A percentile compares a stretch with the other conserved stretches of the same genome.
phyloP scores from a whole-genome alignment of 2,329 filamentous ascomycete species.

The Ophiostoma tasmaniense region DNA sequence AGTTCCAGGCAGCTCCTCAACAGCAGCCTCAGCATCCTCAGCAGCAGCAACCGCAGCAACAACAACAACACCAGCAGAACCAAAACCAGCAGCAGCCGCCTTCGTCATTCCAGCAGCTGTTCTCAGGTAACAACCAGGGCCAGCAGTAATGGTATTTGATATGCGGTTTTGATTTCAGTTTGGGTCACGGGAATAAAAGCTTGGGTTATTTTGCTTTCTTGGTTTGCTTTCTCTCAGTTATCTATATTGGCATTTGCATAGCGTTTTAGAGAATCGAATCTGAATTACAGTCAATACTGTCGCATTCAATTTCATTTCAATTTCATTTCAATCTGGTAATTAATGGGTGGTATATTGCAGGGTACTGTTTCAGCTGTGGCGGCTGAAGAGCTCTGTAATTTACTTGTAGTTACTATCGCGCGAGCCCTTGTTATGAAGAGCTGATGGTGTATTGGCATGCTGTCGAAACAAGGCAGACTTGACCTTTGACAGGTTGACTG shows the following conservation, averaged over 20 bases:
- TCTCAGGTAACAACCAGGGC: constrained; percentile 12
- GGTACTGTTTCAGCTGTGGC: not conserved
- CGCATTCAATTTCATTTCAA: not conserved
- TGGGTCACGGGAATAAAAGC: not conserved
- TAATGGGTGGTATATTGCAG: not conserved
- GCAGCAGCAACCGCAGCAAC: constrained; percentile 5
- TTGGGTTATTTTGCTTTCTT: not conserved
- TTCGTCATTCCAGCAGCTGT: constrained; percentile 14
- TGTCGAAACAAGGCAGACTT: not conserved
- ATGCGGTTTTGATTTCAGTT: not conserved
- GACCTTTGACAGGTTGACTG: not conserved
- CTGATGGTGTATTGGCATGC: not conserved
- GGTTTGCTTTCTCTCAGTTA: not conserved
- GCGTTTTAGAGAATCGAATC: not conserved
- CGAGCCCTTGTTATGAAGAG: not conserved
- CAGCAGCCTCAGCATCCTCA: constrained; percentile 13
- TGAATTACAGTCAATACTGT: not conserved
- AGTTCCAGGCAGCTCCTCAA: constrained; percentile 8
- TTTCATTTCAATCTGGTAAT: not conserved
- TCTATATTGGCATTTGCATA: not conserved
- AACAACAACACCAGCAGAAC: not conserved
- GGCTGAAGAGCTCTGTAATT: not conserved
- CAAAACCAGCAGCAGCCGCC: constrained; percentile 6
- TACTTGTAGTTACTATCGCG: too few species aligned
- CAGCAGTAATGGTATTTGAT: constrained; percentile 3